phyloP scores from a whole-genome alignment of 2,329 filamentous ascomycete species.

The Nigrospora sphaerica region DNA sequence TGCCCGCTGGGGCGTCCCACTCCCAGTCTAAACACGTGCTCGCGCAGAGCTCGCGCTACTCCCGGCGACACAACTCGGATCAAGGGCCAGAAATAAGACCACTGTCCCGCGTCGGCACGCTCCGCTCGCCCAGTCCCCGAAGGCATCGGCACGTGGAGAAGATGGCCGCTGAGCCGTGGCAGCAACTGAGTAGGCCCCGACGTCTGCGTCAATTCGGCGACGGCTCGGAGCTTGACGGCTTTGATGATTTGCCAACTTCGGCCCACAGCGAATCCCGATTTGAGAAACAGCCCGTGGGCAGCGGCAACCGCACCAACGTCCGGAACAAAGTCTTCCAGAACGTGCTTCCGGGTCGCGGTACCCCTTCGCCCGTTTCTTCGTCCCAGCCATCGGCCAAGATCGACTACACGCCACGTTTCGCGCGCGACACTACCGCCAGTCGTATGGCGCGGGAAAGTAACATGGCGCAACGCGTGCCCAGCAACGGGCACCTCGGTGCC shows the following conservation, averaged over 20 bases:
- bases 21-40: conserved; percentile 72
- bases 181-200: conserved; percentile 67
- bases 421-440: conserved; percentile 58
- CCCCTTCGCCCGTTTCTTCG: conserved; percentile 46
- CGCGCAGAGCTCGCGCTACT: conserved; percentile 61
- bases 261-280: conserved; percentile 73
- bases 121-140: conserved; percentile 55
- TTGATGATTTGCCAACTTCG: conserved; percentile 92
- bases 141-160: conserved; percentile 34
- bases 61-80: conserved; percentile 75
- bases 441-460: conserved; percentile 57
- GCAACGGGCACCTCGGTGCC: conserved; percentile 44
- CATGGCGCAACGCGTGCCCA: conserved; percentile 51
- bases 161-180: conserved; percentile 42
- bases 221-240: conserved; percentile 83
- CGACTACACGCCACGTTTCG: conserved; percentile 54
- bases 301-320: conserved; percentile 57
- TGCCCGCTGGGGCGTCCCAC: conserved; percentile 68
- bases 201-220: conserved; percentile 75
- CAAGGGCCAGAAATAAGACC: conserved; percentile 52
- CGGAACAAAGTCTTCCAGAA: conserved; percentile 52
- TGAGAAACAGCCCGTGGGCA: conserved; percentile 68
- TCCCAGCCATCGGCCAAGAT: conserved; percentile 37
- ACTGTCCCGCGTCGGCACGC: conserved; percentile 48
- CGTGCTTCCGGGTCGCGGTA: conserved; percentile 44